Percentiles rank a stretch among this genome's conserved stretches.
phyloP scores from a whole-genome alignment of 2,329 filamentous ascomycete species.

The Alternaria novae-zelandiae region DNA sequence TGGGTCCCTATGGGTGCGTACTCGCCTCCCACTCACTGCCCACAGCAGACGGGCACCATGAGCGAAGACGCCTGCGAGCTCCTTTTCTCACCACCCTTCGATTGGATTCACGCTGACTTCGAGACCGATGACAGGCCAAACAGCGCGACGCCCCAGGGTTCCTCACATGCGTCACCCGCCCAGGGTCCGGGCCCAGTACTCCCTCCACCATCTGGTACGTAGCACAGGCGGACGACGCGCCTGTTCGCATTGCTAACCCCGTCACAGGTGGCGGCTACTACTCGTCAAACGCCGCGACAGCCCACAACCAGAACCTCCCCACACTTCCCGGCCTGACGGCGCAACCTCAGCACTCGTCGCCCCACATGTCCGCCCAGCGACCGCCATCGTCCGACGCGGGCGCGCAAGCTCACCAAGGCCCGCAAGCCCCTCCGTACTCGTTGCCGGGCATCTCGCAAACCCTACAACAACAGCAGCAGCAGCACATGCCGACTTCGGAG shows the following conservation, averaged over 20 bases:
- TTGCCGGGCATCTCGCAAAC: conserved; percentile 55
- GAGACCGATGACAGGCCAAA: conserved; percentile 30
- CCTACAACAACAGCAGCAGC: conserved; percentile 41
- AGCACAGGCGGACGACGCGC: conserved; percentile 12
- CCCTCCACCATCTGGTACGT: conserved; percentile 50
- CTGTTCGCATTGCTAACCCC: conserved; percentile 22
- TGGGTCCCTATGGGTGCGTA: conserved; percentile 47
- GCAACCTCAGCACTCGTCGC: conserved; percentile 53
- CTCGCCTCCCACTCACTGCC: conserved; percentile 4
- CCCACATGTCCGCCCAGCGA: conserved; percentile 45
- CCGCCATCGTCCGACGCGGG: conserved; percentile 47
- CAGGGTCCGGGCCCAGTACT: conserved; percentile 47
- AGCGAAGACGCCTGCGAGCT: conserved; percentile 21
- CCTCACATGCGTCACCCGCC: conserved; percentile 44
- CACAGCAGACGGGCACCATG: conserved; percentile 22
- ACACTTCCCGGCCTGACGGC: conserved; percentile 52
- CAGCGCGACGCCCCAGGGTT: conserved; percentile 41
- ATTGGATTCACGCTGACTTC: conserved; percentile 26
- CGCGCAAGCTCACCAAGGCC: conserved; percentile 41
- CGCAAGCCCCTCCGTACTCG: conserved; percentile 51
- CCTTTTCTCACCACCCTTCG: conserved; percentile 13
- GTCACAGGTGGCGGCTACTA: conserved; percentile 47
- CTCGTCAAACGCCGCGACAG: conserved; percentile 45
- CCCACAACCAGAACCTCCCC: conserved; percentile 53
- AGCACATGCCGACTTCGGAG: conserved; percentile 46